Conservation (phyloP, 768 basidiomycete species). For the Pleurotus sapidus region DNA sequence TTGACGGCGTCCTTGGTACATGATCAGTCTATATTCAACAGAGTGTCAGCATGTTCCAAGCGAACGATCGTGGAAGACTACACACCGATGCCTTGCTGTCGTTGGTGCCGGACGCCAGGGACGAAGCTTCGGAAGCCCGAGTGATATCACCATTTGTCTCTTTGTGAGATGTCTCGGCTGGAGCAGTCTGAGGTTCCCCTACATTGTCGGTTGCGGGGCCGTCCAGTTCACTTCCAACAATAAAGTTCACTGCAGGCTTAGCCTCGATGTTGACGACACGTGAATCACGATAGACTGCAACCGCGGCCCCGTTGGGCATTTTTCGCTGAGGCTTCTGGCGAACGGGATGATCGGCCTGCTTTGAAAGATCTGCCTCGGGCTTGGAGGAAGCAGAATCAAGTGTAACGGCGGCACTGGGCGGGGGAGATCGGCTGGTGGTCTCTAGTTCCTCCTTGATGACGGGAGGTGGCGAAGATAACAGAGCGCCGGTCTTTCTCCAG, state of each 20-base stretch:
- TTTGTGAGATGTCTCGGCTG: constrained; percentile 13
- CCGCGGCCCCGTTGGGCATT: constrained; percentile 68
- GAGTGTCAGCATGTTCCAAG: constrained; percentile 9
- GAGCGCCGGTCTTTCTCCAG: constrained; percentile 38
- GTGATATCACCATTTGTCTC: constrained; percentile 4
- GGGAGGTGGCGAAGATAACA: constrained; percentile 14
- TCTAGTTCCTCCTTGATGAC: constrained; percentile 32
- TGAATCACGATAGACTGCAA: constrained; percentile 72
- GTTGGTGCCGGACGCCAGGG: constrained; percentile 29
- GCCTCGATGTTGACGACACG: constrained; percentile 43
- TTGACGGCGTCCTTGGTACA: constrained; percentile 45
- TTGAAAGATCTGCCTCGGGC: constrained; percentile 26
- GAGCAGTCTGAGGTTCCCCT: constrained; percentile 15
- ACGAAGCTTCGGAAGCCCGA: constrained; percentile 18
- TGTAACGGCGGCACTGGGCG: constrained; percentile 44
- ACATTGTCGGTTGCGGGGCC: constrained; percentile 23
- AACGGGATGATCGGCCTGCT: constrained; percentile 28
- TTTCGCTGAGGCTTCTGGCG: constrained; percentile 61
- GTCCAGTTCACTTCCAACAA: constrained; percentile 77
- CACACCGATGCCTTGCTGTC: constrained; percentile 38
- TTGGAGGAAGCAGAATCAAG: constrained; percentile 7
- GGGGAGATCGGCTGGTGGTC: constrained; percentile 66
- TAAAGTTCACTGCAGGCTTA: constrained; percentile 63
- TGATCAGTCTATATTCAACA: constrained; percentile 33
- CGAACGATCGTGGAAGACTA: no score